Conservation (phyloP, 2,329 filamentous ascomycete species). For the Colletotrichum chrysophilum region DNA sequence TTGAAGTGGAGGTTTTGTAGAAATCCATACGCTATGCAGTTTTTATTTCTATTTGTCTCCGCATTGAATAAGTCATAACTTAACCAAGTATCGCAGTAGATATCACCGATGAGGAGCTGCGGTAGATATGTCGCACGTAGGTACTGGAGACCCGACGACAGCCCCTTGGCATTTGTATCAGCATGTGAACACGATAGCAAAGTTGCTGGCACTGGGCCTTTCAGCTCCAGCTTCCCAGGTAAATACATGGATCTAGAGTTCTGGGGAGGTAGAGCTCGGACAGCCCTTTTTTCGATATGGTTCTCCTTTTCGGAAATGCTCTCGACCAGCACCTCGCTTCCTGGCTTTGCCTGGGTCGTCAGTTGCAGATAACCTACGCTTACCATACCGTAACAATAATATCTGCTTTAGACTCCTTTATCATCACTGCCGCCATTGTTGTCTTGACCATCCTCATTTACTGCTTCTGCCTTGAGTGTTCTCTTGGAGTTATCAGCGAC, state of each 20-base stretch:
- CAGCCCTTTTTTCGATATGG: not conserved
- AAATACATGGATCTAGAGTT: not conserved
- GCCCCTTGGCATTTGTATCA: not conserved
- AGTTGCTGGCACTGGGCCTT: not conserved
- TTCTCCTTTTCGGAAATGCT: not conserved
- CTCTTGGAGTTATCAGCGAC: no score
- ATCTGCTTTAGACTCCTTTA: not conserved
- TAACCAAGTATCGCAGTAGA: not conserved
- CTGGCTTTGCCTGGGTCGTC: not conserved
- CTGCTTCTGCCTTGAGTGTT: no score
- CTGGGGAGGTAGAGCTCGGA: not conserved
- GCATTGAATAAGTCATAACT: not conserved
- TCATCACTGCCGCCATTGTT: no score
- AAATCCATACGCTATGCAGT: no score
- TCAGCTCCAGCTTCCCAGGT: not conserved
- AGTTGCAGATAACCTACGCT: not conserved
- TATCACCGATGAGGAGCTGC: not conserved
- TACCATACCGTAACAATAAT: rapidly evolving
- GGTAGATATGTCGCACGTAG: not conserved
- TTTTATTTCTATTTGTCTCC: not conserved
- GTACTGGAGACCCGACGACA: not conserved
- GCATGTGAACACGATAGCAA: not conserved
- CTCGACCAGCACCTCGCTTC: not conserved
- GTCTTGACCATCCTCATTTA: no score
- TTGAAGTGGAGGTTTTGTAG: no score